Percentiles rank a stretch among this genome's conserved stretches.
phyloP scores from a whole-genome alignment of 2,329 filamentous ascomycete species.

The Didymella pinodella region DNA sequence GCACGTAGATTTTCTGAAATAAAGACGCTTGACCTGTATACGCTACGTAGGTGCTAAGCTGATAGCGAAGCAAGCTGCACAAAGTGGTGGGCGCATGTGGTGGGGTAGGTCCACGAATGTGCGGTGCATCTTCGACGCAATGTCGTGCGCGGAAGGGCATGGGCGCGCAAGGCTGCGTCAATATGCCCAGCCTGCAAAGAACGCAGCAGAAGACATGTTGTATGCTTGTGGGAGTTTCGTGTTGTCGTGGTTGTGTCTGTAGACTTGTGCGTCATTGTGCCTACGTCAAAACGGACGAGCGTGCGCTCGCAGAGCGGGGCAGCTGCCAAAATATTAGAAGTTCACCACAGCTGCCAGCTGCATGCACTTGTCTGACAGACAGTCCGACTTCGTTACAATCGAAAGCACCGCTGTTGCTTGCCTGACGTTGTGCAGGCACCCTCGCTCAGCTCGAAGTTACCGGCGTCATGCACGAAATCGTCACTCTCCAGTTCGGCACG shows the following conservation, averaged over 20 bases:
- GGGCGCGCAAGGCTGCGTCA: not conserved
- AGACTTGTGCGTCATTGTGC: constrained; percentile 18
- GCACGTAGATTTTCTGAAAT: no score
- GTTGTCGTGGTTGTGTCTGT: not conserved
- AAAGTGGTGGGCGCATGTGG: not conserved
- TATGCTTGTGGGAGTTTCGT: not conserved
- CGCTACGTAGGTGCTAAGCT: not conserved
- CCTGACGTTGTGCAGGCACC: not conserved
- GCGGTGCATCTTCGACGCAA: not conserved
- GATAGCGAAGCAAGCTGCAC: not conserved
- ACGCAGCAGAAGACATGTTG: not conserved
- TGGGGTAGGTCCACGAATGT: not conserved
- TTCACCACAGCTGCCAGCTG: constrained; percentile 8
- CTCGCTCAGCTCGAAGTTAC: not conserved
- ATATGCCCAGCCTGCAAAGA: not conserved
- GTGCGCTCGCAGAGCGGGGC: constrained; percentile 17
- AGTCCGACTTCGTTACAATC: not conserved
- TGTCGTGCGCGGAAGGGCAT: not conserved
- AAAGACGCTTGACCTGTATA: not conserved
- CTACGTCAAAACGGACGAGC: constrained; percentile 1
- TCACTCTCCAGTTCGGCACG: constrained; percentile 92
- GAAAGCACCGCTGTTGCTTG: not conserved
- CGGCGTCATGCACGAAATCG: constrained; percentile 83
- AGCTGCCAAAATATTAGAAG: constrained; percentile 17
- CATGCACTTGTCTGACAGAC: constrained; percentile 2